Percentiles rank a stretch among this genome's conserved stretches.
phyloP scores from a whole-genome alignment of 2,329 filamentous ascomycete genomes.

The Fusarium guadeloupense region DNA sequence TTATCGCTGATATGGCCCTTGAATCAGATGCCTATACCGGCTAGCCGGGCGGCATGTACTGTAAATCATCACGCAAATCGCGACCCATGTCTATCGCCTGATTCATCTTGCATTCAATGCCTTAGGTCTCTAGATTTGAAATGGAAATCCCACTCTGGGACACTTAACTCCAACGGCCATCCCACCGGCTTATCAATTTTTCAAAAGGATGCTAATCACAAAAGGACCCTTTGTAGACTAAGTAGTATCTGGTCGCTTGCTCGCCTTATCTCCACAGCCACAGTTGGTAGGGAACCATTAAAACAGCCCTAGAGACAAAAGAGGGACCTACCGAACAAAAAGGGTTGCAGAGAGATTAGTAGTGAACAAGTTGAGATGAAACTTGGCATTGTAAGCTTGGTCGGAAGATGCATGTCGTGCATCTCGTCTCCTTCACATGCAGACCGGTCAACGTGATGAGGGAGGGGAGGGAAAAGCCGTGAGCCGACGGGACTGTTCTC shows the following conservation, averaged over 20 bases:
- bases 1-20: neutral
- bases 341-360: constrained; percentile 8
- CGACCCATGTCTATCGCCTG: constrained; percentile 15
- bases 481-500: neutral
- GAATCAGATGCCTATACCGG: constrained; percentile 6
- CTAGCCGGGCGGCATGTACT: constrained; percentile 21
- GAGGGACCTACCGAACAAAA: neutral
- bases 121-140: neutral
- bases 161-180: neutral
- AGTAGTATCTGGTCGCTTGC: neutral
- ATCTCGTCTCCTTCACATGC: constrained; percentile 18
- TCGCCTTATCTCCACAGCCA: neutral
- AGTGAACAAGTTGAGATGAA: neutral
- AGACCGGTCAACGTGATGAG: constrained; percentile 15
- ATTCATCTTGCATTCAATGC: neutral
- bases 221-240: neutral
- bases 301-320: neutral
- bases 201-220: no score
- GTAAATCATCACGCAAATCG: constrained; percentile 27
- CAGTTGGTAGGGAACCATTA: no score
- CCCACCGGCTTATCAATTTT: constrained; percentile 1
- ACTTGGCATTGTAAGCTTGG: neutral
- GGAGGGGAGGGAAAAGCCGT: neutral
- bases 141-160: neutral
- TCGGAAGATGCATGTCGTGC: constrained; percentile 16